Conservation (phyloP, 441 rosid genomes). For the Arabidopsis lyrata region DNA sequence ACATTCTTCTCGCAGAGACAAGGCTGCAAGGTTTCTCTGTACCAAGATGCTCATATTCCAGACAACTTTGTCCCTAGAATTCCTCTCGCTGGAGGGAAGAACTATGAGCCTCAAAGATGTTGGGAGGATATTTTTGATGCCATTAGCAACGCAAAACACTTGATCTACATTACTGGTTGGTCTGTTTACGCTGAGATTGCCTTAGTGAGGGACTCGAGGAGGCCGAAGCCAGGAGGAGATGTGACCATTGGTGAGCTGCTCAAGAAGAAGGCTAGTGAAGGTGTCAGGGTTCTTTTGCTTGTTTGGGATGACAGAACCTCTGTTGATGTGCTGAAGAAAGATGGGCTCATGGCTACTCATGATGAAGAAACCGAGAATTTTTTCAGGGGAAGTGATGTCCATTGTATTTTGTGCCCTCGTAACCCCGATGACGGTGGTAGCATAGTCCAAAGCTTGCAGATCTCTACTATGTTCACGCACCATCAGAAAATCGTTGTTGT, state of each 20-base stretch:
- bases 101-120: conserved; percentile 91
- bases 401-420: conserved; percentile 92
- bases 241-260: conserved; percentile 82
- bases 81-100: conserved; percentile 92
- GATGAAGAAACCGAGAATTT: conserved; percentile 85
- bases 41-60: conserved; percentile 96
- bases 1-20: conserved; percentile 86
- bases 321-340: conserved; percentile 81
- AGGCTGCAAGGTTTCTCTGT: conserved; percentile 89
- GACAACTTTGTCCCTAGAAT: conserved; percentile 84
- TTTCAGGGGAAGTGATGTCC: conserved; percentile 73
- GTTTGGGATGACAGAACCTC: conserved; percentile 99
- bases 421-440: conserved; percentile 99
- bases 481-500: conserved; percentile 98
- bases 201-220: conserved; percentile 86
- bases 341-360: conserved; percentile 97
- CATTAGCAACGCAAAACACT: conserved; percentile 77
- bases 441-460: conserved; percentile 76
- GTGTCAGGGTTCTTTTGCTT: conserved; percentile 90
- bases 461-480: conserved; percentile 96
- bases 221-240: conserved; percentile 99
- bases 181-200: conserved; percentile 90
- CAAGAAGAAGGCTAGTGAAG: conserved; percentile 92
- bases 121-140: conserved; percentile 99
- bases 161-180: conserved; percentile 98